A percentile compares a stretch with the other conserved stretches of the same genome.
phyloP scores from a whole-genome alignment of 768 basidiomycete genomes.

The Panus rudis region DNA sequence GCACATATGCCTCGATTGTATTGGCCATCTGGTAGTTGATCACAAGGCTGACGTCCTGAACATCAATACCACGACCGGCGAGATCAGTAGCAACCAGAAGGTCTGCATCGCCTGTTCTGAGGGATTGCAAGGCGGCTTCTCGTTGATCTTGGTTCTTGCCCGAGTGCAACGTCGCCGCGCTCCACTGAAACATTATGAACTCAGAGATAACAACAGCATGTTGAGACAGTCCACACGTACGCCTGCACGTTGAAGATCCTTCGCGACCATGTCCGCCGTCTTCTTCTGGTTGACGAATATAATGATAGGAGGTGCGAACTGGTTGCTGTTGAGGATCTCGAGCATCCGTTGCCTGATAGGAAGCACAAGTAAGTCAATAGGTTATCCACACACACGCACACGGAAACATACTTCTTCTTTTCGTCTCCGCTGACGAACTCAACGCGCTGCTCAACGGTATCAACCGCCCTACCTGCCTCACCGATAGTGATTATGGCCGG shows the following conservation, averaged over 20 bases:
- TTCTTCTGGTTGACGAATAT: constrained; percentile 99
- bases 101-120: constrained; percentile 81
- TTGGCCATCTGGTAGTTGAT: constrained; percentile 98
- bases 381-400: not conserved
- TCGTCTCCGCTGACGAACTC: constrained; percentile 92
- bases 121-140: constrained; percentile 81
- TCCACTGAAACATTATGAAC: constrained; percentile 73
- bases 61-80: constrained; percentile 98
- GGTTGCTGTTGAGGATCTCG: constrained; percentile 87
- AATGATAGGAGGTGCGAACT: constrained; percentile 87
- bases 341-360: constrained; percentile 64
- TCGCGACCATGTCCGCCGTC: constrained; percentile 96
- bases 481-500: constrained; percentile 97
- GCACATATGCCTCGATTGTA: constrained; percentile 95
- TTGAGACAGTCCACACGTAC: constrained; percentile 38
- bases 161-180: constrained; percentile 85
- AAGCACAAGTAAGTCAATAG: constrained; percentile 10
- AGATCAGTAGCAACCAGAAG: constrained; percentile 95
- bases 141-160: constrained; percentile 98
- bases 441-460: constrained; percentile 94
- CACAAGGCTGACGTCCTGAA: constrained; percentile 91
- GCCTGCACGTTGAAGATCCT: constrained; percentile 84
- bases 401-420: constrained; percentile 79
- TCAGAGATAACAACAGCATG: not conserved
- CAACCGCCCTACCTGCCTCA: constrained; percentile 95